These are phyloP conservation scores for Diddensiella transvaalensis DNA, from an alignment of 805 yeast species.

Conservation along the genomic window DNA sequence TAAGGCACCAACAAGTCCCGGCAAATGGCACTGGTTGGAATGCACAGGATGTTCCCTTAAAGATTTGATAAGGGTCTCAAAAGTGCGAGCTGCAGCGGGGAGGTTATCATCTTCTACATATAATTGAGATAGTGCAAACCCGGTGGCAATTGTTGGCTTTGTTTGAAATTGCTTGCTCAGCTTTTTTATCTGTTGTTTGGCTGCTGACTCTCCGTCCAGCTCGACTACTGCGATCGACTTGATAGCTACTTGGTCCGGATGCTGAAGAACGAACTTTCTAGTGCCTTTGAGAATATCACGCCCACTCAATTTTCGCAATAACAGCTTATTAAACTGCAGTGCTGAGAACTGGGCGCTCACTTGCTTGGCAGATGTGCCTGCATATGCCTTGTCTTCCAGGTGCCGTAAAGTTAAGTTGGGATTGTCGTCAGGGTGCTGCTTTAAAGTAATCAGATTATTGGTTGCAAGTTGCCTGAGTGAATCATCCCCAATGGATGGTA, in stretches of 20 bases:
- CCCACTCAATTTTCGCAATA: slow-evolving; percentile 39
- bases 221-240: slow-evolving; percentile 9
- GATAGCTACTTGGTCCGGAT: slow-evolving; percentile 18
- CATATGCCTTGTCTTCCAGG: slow-evolving; percentile 13
- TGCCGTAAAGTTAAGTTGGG: slow-evolving; percentile 21
- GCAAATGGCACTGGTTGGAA: slow-evolving; percentile 26
- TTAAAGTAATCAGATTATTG: slow-evolving; percentile 17
- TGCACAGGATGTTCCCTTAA: slow-evolving; percentile 3
- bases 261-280: slow-evolving; percentile 16
- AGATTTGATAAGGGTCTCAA: slow-evolving; percentile 22
- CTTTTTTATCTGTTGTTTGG: slow-evolving; percentile 21
- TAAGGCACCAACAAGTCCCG: slow-evolving; percentile 50
- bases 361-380: slow-evolving; percentile 6
- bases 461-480: slow-evolving; percentile 14
- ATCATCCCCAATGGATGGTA: slow-evolving; percentile 12
- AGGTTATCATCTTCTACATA: slow-evolving; percentile 23
- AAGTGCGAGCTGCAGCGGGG: slow-evolving; percentile 27
- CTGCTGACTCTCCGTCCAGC: background rate
- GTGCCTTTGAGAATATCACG: slow-evolving; percentile 24
- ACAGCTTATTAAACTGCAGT: slow-evolving; percentile 40
- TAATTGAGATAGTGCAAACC: slow-evolving; percentile 30
- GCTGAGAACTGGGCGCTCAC: slow-evolving; percentile 5
- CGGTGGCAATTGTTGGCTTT: slow-evolving; percentile 29
- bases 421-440: slow-evolving; percentile 13
- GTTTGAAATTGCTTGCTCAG: slow-evolving; percentile 26